Percentiles rank a stretch among this genome's conserved stretches.
Evolutionary conservation across 768 basidiomycete species (phyloP).

Genomic region (Tricholoma flavovirens): DNA sequence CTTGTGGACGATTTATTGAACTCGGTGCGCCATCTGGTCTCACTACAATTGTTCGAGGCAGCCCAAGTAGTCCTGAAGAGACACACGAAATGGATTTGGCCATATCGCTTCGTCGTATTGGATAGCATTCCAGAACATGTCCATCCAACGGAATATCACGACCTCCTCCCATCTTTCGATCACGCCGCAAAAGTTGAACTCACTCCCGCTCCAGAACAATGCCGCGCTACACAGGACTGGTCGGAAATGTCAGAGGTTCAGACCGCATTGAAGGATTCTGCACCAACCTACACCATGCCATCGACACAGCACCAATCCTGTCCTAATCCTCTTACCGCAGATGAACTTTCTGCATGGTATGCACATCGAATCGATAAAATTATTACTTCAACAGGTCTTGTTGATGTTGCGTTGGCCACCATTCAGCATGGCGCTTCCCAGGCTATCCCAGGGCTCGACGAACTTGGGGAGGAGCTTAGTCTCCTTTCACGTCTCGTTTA

Average conservation of each 20-base stretch:
- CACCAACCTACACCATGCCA: neutral
- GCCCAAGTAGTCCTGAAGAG: slow-evolving; percentile 52
- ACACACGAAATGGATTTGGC: slow-evolving; percentile 57
- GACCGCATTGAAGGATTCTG: slow-evolving; percentile 30
- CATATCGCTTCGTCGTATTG: slow-evolving; percentile 63
- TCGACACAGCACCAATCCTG: slow-evolving; percentile 5
- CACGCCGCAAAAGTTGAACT: slow-evolving; percentile 39
- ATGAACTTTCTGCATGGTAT: slow-evolving; percentile 73
- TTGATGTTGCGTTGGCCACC: slow-evolving; percentile 72
- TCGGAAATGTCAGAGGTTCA: slow-evolving; percentile 44
- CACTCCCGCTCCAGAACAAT: slow-evolving; percentile 24
- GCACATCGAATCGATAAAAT: slow-evolving; percentile 53
- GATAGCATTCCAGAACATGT: slow-evolving; percentile 71
- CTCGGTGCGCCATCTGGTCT: slow-evolving; percentile 62
- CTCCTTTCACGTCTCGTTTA: slow-evolving; percentile 86
- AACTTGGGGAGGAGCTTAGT: slow-evolving; percentile 86
- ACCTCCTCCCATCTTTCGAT: slow-evolving; percentile 62
- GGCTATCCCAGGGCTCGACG: slow-evolving; percentile 72
- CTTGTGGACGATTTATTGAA: slow-evolving; percentile 52
- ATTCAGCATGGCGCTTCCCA: slow-evolving; percentile 85
- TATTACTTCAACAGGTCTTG: slow-evolving; percentile 62
- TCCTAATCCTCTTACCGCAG: slow-evolving; percentile 34
- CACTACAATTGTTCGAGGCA: slow-evolving; percentile 50
- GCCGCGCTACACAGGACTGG: slow-evolving; percentile 57
- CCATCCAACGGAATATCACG: slow-evolving; percentile 54